Conservation (phyloP, 2,329 filamentous ascomycete species). For the Neonectria sp. region DNA sequence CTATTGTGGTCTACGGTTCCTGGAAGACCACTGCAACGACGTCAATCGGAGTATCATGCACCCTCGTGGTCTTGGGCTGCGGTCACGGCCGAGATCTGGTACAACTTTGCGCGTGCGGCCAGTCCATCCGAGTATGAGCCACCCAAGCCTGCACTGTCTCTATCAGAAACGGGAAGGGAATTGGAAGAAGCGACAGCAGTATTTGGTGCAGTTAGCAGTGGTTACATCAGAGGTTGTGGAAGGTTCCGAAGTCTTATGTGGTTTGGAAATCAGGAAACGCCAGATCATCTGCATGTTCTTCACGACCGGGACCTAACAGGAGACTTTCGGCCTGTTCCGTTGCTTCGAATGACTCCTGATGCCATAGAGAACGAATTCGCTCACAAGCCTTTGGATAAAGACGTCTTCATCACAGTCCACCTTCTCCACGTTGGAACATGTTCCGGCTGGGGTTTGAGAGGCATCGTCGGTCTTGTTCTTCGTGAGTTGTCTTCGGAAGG, state of each 20-base stretch:
- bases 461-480: background rate
- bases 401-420: background rate
- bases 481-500: background rate
- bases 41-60: background rate
- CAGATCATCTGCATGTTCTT: background rate
- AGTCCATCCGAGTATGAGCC: constrained; percentile 9
- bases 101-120: constrained; percentile 1
- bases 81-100: background rate
- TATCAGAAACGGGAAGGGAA: background rate
- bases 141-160: background rate
- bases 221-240: background rate
- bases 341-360: background rate
- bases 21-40: background rate
- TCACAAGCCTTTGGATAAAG: background rate
- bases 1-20: background rate
- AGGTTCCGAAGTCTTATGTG: background rate
- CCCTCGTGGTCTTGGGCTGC: constrained; percentile 12
- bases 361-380: background rate
- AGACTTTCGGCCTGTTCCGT: background rate
- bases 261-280: background rate
- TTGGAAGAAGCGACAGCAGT: background rate
- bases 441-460: background rate
- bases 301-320: background rate
- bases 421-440: background rate
- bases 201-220: background rate